phyloP scores from a whole-genome alignment of 1,139 yeast genomes.

The Hansenula sp. region DNA sequence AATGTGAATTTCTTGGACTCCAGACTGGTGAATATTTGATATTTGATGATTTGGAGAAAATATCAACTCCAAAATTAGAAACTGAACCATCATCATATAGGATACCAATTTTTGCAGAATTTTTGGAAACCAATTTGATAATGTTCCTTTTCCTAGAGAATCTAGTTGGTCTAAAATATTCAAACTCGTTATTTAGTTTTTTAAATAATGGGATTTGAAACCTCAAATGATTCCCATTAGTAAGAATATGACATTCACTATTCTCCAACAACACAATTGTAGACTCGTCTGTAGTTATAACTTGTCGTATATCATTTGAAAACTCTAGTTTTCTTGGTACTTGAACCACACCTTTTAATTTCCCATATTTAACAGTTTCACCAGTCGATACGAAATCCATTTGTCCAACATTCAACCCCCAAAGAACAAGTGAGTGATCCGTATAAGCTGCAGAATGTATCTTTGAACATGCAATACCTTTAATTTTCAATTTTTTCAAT shows the following conservation, averaged over 20 bases:
- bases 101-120: constrained; percentile 33
- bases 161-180: constrained; percentile 46
- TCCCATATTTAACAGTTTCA: constrained; percentile 27
- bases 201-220: constrained; percentile 33
- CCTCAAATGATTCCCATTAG: constrained; percentile 54
- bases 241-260: constrained; percentile 61
- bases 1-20: constrained; percentile 49
- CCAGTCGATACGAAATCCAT: constrained; percentile 52
- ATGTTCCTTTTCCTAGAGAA: constrained; percentile 36
- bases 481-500: constrained; percentile 36
- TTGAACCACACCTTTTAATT: constrained; percentile 31
- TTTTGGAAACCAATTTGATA: constrained; percentile 29
- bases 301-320: constrained; percentile 46
- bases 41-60: constrained; percentile 22
- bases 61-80: constrained; percentile 33
- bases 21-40: constrained; percentile 41
- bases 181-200: constrained; percentile 40
- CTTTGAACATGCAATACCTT: constrained; percentile 64
- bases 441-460: constrained; percentile 64
- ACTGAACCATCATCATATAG: constrained; percentile 51
- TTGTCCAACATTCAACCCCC: constrained; percentile 90
- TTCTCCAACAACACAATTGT: constrained; percentile 61
- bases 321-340: constrained; percentile 43
- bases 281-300: constrained; percentile 64
- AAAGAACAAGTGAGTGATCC: constrained; percentile 46